A percentile compares a stretch with the other conserved stretches of the same genome.
These are phyloP conservation scores for Magnaporthiopsis poae DNA, from an alignment of 2,329 filamentous ascomycete genomes.

Conservation along the genomic window DNA sequence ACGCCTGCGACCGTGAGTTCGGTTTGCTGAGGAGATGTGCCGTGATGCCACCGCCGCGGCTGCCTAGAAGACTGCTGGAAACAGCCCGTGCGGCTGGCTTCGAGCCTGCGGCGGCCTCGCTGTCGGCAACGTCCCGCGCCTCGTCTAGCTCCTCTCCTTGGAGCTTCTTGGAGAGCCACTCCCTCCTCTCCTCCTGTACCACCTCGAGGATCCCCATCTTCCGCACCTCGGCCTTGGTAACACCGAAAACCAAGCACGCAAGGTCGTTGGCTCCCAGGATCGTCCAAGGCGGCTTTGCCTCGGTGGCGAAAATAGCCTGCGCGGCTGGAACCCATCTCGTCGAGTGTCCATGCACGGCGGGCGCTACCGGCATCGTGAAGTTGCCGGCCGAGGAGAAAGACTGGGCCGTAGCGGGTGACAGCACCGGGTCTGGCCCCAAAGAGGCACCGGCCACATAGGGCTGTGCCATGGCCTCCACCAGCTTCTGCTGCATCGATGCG, in stretches of 20 bases:
- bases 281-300: conserved; percentile 81
- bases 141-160: conserved; percentile 50
- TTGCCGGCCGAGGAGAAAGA: conserved; percentile 28
- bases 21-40: conserved; percentile 81
- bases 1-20: conserved; percentile 42
- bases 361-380: conserved; percentile 39
- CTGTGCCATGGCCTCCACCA: conserved; percentile 75
- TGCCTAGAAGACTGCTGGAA: conserved; percentile 53
- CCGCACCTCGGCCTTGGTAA: conserved; percentile 87
- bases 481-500: conserved; percentile 66
- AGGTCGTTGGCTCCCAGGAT: conserved; percentile 94
- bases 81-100: conserved; percentile 25
- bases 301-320: conserved; percentile 96
- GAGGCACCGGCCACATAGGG: conserved; percentile 52
- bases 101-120: conserved; percentile 21
- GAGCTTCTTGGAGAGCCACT: conserved; percentile 83
- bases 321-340: conserved; percentile 83
- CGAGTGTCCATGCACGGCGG: conserved; percentile 73
- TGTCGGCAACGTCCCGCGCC: conserved; percentile 26
- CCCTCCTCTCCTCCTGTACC: conserved; percentile 76
- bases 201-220: conserved; percentile 94
- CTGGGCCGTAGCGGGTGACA: conserved; percentile 36
- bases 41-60: conserved; percentile 65
- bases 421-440: conserved; percentile 29
- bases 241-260: conserved; percentile 95